Base-by-base conservation (phyloP, 106 monocot species). In the Dendrobium officinale region DNA sequence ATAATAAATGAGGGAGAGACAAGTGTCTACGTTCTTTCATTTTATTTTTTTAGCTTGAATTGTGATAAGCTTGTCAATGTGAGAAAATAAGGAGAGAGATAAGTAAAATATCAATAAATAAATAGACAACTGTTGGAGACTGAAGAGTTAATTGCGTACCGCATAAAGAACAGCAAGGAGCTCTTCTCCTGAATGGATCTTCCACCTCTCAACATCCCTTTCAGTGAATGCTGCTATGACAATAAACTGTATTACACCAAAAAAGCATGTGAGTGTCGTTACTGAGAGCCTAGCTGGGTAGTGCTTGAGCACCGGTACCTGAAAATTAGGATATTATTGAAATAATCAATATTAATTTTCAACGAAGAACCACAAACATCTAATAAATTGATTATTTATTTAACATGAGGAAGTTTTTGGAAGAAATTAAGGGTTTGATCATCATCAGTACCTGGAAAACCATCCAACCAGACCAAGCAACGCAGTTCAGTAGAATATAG, bases 381-480 rank as follows among this genome's bases (percentile, higher is more conserved):
- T 27, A 27, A 27, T 27, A 27, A 27, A 27, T 27, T 27, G 27
- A 27, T 27, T 27, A 0, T 27, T 27, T 27, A 27, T 27, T 27
- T 27, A 27, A 27, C 27, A 27, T 27, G 27, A 27, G 27, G 27
- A 27, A 27, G 27, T 27, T 27, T 27, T 27, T 27, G 27, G 0
- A 27, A 27, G 27, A 27, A 27, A 27, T 27, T 27, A 27, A 27
- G 27, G 27, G 27, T 27, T 27, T 27, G 27, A 27, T 37, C 37
- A 37, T 37, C 22, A 31, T 31, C 31, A 20, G 22, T 37, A 93
- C 92, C 91, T 96, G 95, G 42, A 93, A 85, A 6, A 93, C 93
- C 88, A 96, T 93, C 95, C 95, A 96, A n/a, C 59, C 91, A 75
- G 95, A 88, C 95, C 95, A 96, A 48, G 91, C 87, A 79, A 91